Evolutionary conservation across 2,329 filamentous ascomycete genomes (phyloP).

Genomic region (Phaeophleospora eucalypticola): DNA sequence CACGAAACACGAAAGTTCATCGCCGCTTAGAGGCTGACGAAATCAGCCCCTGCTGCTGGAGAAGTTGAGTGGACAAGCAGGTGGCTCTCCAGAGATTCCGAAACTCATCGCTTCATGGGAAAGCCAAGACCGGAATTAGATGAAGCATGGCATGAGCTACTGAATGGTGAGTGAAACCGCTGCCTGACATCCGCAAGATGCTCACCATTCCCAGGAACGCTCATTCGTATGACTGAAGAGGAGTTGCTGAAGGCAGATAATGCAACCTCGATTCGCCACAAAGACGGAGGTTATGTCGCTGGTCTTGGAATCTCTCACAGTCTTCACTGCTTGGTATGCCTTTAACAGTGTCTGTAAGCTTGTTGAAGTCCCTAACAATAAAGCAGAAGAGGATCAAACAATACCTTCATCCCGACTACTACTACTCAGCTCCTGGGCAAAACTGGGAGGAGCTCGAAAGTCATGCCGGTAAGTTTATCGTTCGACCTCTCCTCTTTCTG

Average conservation of each 20-base stretch:
- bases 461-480: conserved; percentile 7
- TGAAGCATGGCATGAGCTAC: conserved; percentile 7
- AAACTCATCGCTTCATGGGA: conserved; percentile 8
- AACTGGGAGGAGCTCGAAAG: conserved; percentile 7
- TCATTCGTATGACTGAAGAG: conserved; percentile 7
- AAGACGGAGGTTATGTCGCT: conserved; percentile 9
- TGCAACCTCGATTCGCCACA: conserved; percentile 3
- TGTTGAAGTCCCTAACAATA: neutral
- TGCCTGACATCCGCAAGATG: neutral
- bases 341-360: neutral
- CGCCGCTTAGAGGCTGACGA: too few species aligned
- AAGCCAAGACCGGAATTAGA: conserved; percentile 10
- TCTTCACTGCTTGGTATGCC: conserved; percentile 10
- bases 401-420: conserved; percentile 13
- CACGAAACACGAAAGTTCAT: too few species aligned
- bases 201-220: conserved; percentile 1
- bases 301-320: conserved; percentile 14
- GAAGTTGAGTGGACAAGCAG: too few species aligned
- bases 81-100: too few species aligned
- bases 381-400: conserved; percentile 13
- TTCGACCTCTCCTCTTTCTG: neutral
- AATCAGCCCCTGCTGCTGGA: too few species aligned
- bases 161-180: neutral
- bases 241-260: conserved; percentile 8
- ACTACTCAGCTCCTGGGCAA: conserved; percentile 9